These are phyloP conservation scores for Colletotrichum euphorbiae DNA, from an alignment of 2,329 filamentous ascomycete species.

Conservation along the genomic window DNA sequence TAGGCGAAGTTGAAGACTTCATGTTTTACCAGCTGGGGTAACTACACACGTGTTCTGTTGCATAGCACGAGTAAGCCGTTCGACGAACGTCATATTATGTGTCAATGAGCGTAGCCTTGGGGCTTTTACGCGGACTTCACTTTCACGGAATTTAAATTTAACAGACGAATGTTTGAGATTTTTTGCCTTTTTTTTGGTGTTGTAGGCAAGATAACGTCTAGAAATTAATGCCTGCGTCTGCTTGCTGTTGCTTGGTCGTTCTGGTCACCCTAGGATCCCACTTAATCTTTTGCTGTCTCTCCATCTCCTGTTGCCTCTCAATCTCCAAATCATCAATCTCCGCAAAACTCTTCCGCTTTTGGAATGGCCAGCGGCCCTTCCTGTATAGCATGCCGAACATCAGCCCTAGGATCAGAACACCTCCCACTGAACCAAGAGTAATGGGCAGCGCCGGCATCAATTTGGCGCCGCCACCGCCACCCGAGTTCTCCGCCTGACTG, in stretches of 20 bases:
- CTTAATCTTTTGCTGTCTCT: constrained; percentile 37
- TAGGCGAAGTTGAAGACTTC: too few relatives aligned
- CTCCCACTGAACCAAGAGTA: constrained; percentile 36
- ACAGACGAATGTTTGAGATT: not conserved
- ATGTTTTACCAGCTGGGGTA: too few relatives aligned
- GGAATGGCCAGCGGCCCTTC: constrained; percentile 36
- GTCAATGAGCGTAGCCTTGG: too few relatives aligned
- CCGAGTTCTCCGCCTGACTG: constrained; percentile 23
- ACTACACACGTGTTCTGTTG: too few relatives aligned
- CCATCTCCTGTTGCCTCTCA: constrained; percentile 35
- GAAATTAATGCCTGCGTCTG: constrained; percentile 26
- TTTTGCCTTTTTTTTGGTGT: not conserved
- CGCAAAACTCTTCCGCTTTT: constrained; percentile 15
- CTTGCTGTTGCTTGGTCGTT: not conserved
- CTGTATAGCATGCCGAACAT: constrained; percentile 35
- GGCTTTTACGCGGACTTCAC: not conserved
- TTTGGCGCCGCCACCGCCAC: constrained; percentile 13
- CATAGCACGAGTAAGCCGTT: too few relatives aligned
- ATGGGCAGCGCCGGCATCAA: constrained; percentile 41
- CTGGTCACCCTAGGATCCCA: constrained; percentile 39
- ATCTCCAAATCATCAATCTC: constrained; percentile 36
- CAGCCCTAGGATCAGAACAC: constrained; percentile 37
- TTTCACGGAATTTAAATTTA: not conserved
- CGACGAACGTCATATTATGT: too few relatives aligned
- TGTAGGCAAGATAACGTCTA: not conserved